Percentiles rank a stretch among this genome's conserved stretches.
phyloP scores from a whole-genome alignment of 768 basidiomycete genomes.

The Rhodotorula sphaerocarpa region DNA sequence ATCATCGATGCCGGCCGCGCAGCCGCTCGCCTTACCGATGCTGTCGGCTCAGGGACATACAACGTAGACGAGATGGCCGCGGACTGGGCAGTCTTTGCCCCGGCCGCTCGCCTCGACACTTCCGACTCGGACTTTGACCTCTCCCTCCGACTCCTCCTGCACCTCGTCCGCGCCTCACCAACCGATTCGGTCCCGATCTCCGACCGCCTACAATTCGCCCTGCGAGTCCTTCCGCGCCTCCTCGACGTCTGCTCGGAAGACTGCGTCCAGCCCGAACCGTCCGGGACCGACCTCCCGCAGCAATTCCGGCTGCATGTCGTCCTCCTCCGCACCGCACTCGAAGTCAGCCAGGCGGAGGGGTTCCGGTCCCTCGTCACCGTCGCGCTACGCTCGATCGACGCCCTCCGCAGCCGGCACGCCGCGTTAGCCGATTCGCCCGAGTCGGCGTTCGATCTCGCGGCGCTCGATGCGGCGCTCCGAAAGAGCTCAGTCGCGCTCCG shows the following conservation, averaged over 20 bases:
- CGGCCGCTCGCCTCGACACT: no score
- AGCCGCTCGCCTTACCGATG: no score
- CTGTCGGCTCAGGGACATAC: no score
- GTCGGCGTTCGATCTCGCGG: background rate
- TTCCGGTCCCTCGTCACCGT: background rate
- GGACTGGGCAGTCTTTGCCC: no score
- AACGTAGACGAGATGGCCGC: no score
- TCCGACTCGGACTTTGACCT: no score
- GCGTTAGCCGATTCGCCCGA: background rate
- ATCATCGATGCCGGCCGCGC: no score
- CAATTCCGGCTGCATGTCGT: constrained; percentile 3
- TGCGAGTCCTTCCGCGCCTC: constrained; percentile 6
- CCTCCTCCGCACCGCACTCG: constrained; percentile 8
- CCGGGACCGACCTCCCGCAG: background rate
- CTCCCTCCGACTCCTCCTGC: no score
- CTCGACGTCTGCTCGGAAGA: constrained; percentile 9
- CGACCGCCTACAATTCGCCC: background rate
- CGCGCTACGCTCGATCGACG: background rate
- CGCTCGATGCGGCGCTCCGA: background rate
- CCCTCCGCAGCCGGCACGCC: background rate
- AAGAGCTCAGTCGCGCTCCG: background rate
- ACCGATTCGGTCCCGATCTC: background rate
- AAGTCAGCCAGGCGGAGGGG: constrained; percentile 4
- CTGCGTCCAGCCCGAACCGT: constrained; percentile 1
- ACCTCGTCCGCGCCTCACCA: no score